Base-by-base conservation (phyloP, 2,329 filamentous ascomycete genomes). In the Dendrostoma leiphaemia region DNA sequence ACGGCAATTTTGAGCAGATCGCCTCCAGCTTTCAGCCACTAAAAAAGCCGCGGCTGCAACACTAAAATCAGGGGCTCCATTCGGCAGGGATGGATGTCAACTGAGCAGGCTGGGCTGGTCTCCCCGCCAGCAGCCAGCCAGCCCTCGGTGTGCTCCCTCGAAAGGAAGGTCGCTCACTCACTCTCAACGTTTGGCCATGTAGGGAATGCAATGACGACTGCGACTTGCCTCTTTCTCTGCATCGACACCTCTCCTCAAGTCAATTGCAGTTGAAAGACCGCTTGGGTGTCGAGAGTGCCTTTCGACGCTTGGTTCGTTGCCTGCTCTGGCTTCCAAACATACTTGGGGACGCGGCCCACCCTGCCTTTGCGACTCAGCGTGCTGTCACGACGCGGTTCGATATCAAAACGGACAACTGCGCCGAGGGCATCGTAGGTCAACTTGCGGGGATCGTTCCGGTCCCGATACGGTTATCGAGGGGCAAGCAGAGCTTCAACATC, bases 51-150 rank as follows among this genome's bases (percentile, higher is more conserved):
- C 28, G 43, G 43, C 31, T 48, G 52, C 44, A 44, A 28, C 52
- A 52, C 56, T 58, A 55, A 46, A 48, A 40, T 58, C 56, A 58
- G 56, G 56, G 56, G 56, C 46, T 45, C 52, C 44, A 46, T n/a
- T n/a, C 41, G 43, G 40, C 24, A 26, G 19, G 19, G 26, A n/a
- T n/a, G n/a, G n/a, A n/a, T n/a, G n/a, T n/a, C n/a, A n/a, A n/a
- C 21, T 40, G 34, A 29, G 24, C 21, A 35, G 17, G 24, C n/a
- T 12, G 17, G 13, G 26, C 15, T 24, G 29, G 29, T 10, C 23
- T 44, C 31, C 38, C 48, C 29, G 38, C 48, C 47, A 49, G 34
- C 47, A n/a, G n/a, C n/a, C n/a, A n/a, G n/a, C n/a, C n/a, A n/a
- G n/a, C n/a, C n/a, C n/a, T n/a, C n/a, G n/a, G n/a, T n/a, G 31